Conservation (phyloP, 345 rosid genomes). For the Microthlaspi erraticum region DNA sequence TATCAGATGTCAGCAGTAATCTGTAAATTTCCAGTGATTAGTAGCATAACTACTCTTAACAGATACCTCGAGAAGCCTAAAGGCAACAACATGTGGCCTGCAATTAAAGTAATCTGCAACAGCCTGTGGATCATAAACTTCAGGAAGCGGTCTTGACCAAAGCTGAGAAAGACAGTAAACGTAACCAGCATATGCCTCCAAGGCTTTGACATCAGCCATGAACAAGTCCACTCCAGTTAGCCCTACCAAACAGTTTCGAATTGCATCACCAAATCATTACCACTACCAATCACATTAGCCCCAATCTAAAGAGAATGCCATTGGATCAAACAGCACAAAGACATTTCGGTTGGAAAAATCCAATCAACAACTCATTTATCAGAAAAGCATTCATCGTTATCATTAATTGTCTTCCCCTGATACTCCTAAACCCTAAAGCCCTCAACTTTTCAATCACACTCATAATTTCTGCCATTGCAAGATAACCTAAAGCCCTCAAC, state of each 20-base stretch:
- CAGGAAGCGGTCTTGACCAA: slow-evolving; percentile 96
- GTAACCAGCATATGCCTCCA: slow-evolving; percentile 75
- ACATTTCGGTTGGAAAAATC: not conserved
- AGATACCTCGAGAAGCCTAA: slow-evolving; percentile 87
- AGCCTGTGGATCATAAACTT: slow-evolving; percentile 73
- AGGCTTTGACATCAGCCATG: slow-evolving; percentile 92
- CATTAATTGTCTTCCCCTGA: not conserved
- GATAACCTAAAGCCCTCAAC: not conserved
- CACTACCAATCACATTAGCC: slow-evolving; percentile 16
- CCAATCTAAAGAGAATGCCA: slow-evolving; percentile 1
- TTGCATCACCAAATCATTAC: slow-evolving; percentile 34
- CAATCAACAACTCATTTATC: slow-evolving; percentile 7
- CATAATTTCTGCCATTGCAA: not conserved
- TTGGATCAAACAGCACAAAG: not conserved
- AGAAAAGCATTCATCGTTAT: slow-evolving; percentile 12
- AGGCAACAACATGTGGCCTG: slow-evolving; percentile 86
- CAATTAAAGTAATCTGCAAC: slow-evolving; percentile 80
- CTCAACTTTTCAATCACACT: not conserved
- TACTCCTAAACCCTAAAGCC: slow-evolving; percentile 8
- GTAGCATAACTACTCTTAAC: slow-evolving; percentile 9
- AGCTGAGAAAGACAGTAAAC: slow-evolving; percentile 63
- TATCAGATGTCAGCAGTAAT: not conserved
- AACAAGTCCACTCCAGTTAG: slow-evolving; percentile 81
- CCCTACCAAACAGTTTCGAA: slow-evolving; percentile 50
- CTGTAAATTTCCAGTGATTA: not conserved